Base-by-base conservation (phyloP, 495 filamentous ascomycete genomes). In the Extremus antarcticus region DNA sequence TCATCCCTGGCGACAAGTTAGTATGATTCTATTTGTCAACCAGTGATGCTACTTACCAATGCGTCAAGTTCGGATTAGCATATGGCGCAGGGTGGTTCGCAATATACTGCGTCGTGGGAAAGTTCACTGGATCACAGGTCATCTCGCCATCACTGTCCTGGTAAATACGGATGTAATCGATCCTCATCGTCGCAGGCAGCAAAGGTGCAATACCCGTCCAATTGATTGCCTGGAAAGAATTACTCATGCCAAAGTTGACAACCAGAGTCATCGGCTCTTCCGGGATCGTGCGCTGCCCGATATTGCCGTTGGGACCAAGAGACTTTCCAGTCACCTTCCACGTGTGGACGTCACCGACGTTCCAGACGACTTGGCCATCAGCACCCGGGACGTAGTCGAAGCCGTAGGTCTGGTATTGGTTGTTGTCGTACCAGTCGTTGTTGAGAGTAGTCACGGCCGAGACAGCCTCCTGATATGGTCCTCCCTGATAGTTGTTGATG, bases 131-230 rank as follows among this genome's bases (percentile, higher is more conserved):
- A 70, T 90, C 86, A 67, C 86, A 88, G 29, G 83, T 86, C 47
- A 77, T 77, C 29, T 79, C 66, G 2, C 78, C 66, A 15, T 63
- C 64, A 47, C 77, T 76, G 15, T 78, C 73, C 38, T 76, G 82
- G 60, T 88, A 89, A 51, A 90, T 85, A 3, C 86, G 79, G 39
- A 90, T 68, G 62, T 87, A 88, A 62, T 90, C 85, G 52, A 89
- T 70, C 2, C 83, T 74, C 76, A 88, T 83, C 51, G 64, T 57
- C 58, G 68, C 68, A 9, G 61, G 58, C 21, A 67, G 60, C 32
- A 65, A 59, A 32, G 56, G 51, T 7, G 23, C 62, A 13, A 68
- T 51, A 16, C 61, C 58, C 2, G 53, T 56, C 61, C 63, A 61
- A 43, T 68, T 65, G 35, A 69, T 46, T 25, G 41, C 32, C 24